A percentile compares a stretch with the other conserved stretches of the same genome.
phyloP scores from a whole-genome alignment of 176 grass and related monocot genomes.

The Triticum urartu region DNA sequence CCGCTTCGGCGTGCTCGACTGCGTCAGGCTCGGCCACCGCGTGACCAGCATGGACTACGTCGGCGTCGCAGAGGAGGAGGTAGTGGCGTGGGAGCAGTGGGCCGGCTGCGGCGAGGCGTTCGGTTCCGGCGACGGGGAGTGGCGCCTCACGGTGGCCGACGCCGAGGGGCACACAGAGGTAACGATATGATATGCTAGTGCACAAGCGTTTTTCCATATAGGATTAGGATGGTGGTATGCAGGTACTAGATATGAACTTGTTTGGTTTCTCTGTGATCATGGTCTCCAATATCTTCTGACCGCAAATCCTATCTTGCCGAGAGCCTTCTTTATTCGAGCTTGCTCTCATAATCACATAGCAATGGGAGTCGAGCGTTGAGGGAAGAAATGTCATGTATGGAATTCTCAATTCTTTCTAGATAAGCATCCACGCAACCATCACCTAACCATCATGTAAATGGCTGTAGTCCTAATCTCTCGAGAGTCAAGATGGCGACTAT shows the following conservation, averaged over 20 bases:
- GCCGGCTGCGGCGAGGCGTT: background rate
- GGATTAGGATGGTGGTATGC: too few relatives aligned
- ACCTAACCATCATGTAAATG: background rate
- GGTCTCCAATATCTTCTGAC: too few relatives aligned
- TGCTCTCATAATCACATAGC: background rate
- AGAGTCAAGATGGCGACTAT: background rate
- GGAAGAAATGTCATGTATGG: too few relatives aligned
- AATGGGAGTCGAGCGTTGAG: too few relatives aligned
- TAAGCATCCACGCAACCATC: too few relatives aligned
- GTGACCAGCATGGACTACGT: background rate
- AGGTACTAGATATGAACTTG: background rate
- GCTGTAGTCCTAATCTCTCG: too few relatives aligned
- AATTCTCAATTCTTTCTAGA: too few relatives aligned
- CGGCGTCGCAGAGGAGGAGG: background rate
- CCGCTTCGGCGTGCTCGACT: slow-evolving; percentile 52
- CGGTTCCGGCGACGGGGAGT: background rate
- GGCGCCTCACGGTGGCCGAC: background rate
- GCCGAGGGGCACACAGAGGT: background rate
- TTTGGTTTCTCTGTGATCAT: background rate
- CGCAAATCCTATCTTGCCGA: too few relatives aligned
- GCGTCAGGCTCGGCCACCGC: slow-evolving; percentile 37
- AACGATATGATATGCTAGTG: too few relatives aligned
- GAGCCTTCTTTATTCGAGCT: background rate
- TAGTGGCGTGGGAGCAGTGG: background rate
- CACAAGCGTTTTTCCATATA: too few relatives aligned